Conservation (phyloP, 2,329 filamentous ascomycete species). For the Penicillium glabrum region DNA sequence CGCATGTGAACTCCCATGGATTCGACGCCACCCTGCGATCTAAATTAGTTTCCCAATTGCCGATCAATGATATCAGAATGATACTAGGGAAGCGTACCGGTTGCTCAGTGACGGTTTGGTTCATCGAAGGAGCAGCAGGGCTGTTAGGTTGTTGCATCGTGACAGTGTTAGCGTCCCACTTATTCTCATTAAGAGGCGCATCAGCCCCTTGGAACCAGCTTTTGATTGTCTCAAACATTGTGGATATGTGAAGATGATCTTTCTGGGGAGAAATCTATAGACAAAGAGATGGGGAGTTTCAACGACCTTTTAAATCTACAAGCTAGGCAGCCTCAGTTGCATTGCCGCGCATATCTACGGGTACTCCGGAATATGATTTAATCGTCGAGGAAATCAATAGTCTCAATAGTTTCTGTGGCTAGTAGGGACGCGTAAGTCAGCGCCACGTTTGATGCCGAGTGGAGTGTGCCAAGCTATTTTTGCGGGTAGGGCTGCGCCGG, state of each 20-base stretch:
- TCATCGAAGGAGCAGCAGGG: slow-evolving; percentile 8
- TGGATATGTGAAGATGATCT: not conserved
- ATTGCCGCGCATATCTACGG: not conserved
- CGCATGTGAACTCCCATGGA: slow-evolving; percentile 12
- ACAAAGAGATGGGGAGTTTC: not conserved
- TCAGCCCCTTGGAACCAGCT: slow-evolving; percentile 7
- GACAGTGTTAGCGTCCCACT: slow-evolving; percentile 12
- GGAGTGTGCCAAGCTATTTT: not conserved
- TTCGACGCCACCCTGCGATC: slow-evolving; percentile 3
- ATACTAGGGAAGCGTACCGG: slow-evolving; percentile 1
- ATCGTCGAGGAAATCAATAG: not conserved
- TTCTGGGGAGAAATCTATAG: not conserved
- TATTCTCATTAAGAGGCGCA: slow-evolving; percentile 3
- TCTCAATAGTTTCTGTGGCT: not conserved
- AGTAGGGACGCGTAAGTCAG: slow-evolving; percentile 6
- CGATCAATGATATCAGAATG: not conserved
- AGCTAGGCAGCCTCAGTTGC: not conserved
- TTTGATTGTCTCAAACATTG: slow-evolving; percentile 11
- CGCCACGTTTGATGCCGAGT: slow-evolving; percentile 4
- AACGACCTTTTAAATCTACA: not conserved
- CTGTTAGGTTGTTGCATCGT: slow-evolving; percentile 11
- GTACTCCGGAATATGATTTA: not conserved
- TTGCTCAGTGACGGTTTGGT: slow-evolving; percentile 9
- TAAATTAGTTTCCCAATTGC: not conserved
- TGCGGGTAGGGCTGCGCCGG: slow-evolving; percentile 6